These are phyloP conservation scores for Zizania palustris DNA, from an alignment of 202 grass and related monocot genomes.

Conservation along the genomic window DNA sequence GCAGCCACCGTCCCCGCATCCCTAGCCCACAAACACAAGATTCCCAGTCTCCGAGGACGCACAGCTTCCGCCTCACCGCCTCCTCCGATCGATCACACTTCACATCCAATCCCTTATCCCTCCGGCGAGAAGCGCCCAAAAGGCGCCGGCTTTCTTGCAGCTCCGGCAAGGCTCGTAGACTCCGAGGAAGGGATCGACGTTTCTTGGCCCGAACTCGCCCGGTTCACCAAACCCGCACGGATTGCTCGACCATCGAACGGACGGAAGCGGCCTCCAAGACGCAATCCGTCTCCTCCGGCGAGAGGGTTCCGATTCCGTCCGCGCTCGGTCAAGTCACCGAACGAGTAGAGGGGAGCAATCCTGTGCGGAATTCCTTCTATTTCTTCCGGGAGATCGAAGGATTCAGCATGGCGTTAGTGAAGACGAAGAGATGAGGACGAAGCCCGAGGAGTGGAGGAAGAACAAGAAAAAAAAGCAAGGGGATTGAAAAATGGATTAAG, in stretches of 20 bases:
- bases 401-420: conserved; percentile 34
- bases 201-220: conserved; percentile 37
- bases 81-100: conserved; percentile 2
- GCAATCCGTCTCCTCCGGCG: conserved; percentile 29
- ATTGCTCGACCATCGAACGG: conserved; percentile 29
- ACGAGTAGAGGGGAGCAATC: neutral
- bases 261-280: conserved; percentile 43
- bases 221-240: conserved; percentile 45
- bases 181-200: conserved; percentile 17
- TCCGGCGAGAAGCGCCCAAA: neutral
- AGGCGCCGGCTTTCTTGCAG: conserved; percentile 39
- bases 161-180: conserved; percentile 9
- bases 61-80: neutral
- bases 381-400: conserved; percentile 28
- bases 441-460: neutral
- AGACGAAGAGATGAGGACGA: conserved; percentile 18
- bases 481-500: conserved; percentile 36
- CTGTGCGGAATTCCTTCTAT: conserved; percentile 18
- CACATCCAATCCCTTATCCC: conserved; percentile 18
- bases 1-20: conserved; percentile 24
- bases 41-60: conserved; percentile 25
- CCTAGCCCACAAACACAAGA: conserved; percentile 23
- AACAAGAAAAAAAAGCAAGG: neutral
- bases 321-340: conserved; percentile 36
- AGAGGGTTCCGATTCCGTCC: conserved; percentile 8